Evolutionary conservation across 2,329 filamentous ascomycete genomes (phyloP).

Genomic region (Penicillium brasilianum): DNA sequence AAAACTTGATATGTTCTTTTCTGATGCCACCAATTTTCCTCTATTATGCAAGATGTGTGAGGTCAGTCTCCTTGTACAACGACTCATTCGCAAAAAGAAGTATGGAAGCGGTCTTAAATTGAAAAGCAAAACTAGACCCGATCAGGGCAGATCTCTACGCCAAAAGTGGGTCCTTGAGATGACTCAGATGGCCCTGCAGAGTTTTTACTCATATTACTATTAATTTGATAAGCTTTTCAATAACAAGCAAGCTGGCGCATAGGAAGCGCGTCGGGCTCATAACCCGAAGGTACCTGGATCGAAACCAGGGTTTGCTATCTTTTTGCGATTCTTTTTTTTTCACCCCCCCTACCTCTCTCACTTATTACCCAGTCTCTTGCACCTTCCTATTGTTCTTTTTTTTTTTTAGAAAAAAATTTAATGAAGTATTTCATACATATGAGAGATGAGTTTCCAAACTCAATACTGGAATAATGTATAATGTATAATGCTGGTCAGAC

Average conservation of each 20-base stretch:
- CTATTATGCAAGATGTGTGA: too few species aligned
- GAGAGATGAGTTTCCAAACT: too few species aligned
- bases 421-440: too few species aligned
- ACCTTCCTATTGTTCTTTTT: too few species aligned
- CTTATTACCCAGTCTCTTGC: neutral
- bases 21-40: too few species aligned
- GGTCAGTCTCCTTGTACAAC: too few species aligned
- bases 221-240: neutral
- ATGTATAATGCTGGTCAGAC: too few species aligned
- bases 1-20: too few species aligned
- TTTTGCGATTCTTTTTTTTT: constrained; percentile 5
- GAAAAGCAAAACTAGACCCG: neutral
- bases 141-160: neutral
- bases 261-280: constrained; percentile 15
- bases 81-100: too few species aligned
- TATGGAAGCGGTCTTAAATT: too few species aligned
- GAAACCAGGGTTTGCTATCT: constrained; percentile 14
- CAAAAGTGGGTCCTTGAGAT: neutral
- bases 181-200: neutral
- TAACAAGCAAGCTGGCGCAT: constrained; percentile 12
- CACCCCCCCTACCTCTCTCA: neutral
- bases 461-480: too few species aligned
- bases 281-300: constrained; percentile 15
- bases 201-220: neutral
- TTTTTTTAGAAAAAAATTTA: too few species aligned